phyloP scores from a whole-genome alignment of 2,329 filamentous ascomycete species.

The Ascocoryne sarcoides region DNA sequence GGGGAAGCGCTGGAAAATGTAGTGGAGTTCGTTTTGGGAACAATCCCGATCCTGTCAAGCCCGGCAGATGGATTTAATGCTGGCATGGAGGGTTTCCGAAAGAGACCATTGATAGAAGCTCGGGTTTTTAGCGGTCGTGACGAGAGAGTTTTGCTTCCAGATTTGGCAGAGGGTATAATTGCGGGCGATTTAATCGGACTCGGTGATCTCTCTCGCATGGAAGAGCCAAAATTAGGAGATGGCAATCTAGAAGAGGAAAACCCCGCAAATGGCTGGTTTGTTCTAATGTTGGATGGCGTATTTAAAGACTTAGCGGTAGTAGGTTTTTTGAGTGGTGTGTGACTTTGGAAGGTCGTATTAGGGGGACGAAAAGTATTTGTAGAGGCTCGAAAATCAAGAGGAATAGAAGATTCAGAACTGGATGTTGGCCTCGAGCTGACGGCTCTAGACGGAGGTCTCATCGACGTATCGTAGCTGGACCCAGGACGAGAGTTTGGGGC shows the following conservation, averaged over 20 bases:
- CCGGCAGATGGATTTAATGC: conserved; percentile 29
- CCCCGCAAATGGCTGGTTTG: conserved; percentile 8
- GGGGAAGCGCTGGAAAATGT: conserved; percentile 25
- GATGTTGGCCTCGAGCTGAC: conserved; percentile 46
- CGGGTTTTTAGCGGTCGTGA: conserved; percentile 40
- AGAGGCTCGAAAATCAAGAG: conserved; percentile 35
- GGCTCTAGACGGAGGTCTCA: conserved; percentile 39
- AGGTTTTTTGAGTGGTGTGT: conserved; percentile 34
- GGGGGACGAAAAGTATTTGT: conserved; percentile 37
- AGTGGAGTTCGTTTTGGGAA: conserved; percentile 18
- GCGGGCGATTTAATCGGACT: conserved; percentile 26
- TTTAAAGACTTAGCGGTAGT: conserved; percentile 31
- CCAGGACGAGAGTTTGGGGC: conserved; percentile 20
- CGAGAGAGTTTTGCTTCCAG: conserved; percentile 40
- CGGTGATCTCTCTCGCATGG: conserved; percentile 26
- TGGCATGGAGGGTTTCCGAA: conserved; percentile 45
- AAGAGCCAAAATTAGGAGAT: conserved; percentile 23
- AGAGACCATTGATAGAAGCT: conserved; percentile 44
- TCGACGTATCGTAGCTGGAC: conserved; percentile 37
- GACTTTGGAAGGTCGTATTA: conserved; percentile 33
- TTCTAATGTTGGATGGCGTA: conserved; percentile 27
- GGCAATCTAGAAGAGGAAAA: conserved; percentile 25
- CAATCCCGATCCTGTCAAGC: conserved; percentile 19
- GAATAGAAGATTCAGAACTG: conserved; percentile 37
- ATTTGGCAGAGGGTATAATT: conserved; percentile 24